A percentile compares a stretch with the other conserved stretches of the same genome.
These are phyloP conservation scores for Zygosaccharomyces rouxii DNA, from an alignment of 805 yeast species.

Conservation along the genomic window DNA sequence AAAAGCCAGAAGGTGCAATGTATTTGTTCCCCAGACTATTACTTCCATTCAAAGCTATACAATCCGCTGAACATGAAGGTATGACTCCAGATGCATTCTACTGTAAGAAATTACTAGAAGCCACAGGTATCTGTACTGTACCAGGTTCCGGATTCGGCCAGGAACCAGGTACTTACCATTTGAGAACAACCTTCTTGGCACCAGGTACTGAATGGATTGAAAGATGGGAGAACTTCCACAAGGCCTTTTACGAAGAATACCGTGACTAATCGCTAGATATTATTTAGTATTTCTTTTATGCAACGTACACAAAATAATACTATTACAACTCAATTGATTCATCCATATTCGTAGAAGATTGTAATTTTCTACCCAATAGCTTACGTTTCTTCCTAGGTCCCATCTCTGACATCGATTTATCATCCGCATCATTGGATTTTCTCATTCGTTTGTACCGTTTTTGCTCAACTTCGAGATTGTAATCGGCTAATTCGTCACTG, in stretches of 20 bases:
- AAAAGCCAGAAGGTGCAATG: constrained; percentile 96
- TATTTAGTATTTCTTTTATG: neutral
- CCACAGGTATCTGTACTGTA: constrained; percentile 93
- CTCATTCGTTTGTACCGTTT: neutral
- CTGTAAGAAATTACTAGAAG: constrained; percentile 75
- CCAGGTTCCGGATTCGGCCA: constrained; percentile 99
- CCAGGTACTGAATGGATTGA: constrained; percentile 91
- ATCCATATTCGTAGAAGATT: neutral
- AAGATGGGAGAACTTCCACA: constrained; percentile 75
- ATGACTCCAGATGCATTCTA: constrained; percentile 80
- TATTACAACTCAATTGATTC: constrained; percentile 1
- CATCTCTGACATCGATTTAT: neutral
- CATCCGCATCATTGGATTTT: neutral
- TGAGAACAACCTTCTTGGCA: constrained; percentile 94
- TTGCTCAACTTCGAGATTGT: neutral
- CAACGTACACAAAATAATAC: neutral
- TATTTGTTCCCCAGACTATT: constrained; percentile 81
- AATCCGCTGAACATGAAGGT: constrained; percentile 52
- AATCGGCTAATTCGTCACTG: neutral
- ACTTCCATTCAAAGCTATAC: constrained; percentile 59
- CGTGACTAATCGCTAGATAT: constrained; percentile 24
- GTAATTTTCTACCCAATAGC: neutral
- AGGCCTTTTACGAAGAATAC: constrained; percentile 58
- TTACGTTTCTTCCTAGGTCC: neutral
- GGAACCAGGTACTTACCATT: constrained; percentile 79